phyloP scores from a whole-genome alignment of 225 moss, liverwort and hornwort species.

The Climacium dendroides region DNA sequence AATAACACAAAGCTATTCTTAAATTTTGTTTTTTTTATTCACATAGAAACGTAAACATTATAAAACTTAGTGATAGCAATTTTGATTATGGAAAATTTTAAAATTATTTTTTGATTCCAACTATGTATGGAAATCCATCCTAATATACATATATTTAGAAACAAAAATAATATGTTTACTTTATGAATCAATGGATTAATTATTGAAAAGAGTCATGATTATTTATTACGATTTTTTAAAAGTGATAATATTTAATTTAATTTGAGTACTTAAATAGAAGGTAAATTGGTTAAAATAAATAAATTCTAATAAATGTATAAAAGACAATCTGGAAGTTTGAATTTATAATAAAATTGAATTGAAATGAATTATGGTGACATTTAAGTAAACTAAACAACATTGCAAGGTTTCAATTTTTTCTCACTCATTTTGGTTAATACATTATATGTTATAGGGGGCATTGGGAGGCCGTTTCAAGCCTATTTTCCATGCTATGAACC shows the following conservation, averaged over 20 bases:
- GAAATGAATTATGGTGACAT: background rate
- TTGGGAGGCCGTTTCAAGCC: too few relatives aligned
- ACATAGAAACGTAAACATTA: background rate
- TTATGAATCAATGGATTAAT: background rate
- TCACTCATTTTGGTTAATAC: background rate
- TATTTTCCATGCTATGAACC: too few relatives aligned
- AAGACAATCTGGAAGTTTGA: background rate
- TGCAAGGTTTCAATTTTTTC: background rate
- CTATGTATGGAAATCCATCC: fast-evolving
- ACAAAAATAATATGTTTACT: background rate
- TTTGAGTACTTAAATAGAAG: background rate
- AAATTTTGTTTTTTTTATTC: fast-evolving
- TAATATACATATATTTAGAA: background rate
- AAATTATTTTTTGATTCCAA: fast-evolving
- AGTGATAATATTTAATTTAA: background rate
- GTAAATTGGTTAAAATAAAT: background rate
- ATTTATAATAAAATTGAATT: background rate
- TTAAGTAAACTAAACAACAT: fast-evolving
- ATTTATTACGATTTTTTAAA: background rate
- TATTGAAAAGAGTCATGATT: background rate
- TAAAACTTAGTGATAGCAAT: background rate
- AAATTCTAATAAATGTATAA: background rate
- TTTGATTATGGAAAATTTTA: fast-evolving
- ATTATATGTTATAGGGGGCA: too few relatives aligned
- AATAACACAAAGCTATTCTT: background rate